These are phyloP conservation scores for Coemansia sp. DNA, from an alignment of 192 early-diverging fungal genomes.

Conservation along the genomic window DNA sequence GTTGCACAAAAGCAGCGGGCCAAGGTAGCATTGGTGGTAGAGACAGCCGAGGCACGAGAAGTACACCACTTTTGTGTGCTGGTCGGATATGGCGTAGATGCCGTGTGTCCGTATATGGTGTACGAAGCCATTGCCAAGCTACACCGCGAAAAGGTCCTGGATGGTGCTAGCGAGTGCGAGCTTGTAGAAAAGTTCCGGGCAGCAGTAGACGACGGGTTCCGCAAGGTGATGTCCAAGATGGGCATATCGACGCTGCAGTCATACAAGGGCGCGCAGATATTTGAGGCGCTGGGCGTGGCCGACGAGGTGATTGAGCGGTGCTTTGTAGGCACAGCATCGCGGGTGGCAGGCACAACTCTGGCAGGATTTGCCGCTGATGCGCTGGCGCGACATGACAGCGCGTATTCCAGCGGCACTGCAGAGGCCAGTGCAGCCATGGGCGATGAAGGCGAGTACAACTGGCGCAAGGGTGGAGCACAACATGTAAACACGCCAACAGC, in stretches of 20 bases:
- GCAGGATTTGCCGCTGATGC: conserved; percentile 83
- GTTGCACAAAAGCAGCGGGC: conserved; percentile 85
- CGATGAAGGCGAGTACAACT: conserved; percentile 96
- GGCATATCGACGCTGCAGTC: conserved; percentile 96
- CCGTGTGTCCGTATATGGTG: conserved; percentile 89
- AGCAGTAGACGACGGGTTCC: conserved; percentile 89
- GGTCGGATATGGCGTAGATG: conserved; percentile 94
- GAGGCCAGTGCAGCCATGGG: conserved; percentile 70
- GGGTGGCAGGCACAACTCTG: conserved; percentile 87
- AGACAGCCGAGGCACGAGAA: conserved; percentile 93
- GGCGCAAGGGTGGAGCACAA: conserved; percentile 87
- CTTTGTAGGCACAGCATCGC: conserved; percentile 93
- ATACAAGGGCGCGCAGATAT: conserved; percentile 99
- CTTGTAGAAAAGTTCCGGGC: conserved; percentile 81
- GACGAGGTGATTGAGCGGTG: conserved; percentile 82
- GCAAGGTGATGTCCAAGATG: conserved; percentile 99
- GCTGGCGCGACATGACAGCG: conserved; percentile 77
- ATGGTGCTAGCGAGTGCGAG: conserved; percentile 56
- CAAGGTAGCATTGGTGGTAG: conserved; percentile 82
- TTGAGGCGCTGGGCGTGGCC: conserved; percentile 93
- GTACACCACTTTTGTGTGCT: conserved; percentile 95
- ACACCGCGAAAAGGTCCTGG: conserved; percentile 74
- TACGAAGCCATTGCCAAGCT: conserved; percentile 88
- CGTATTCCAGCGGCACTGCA: conserved; percentile 62
- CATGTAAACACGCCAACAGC: conserved; percentile 90